Base-by-base conservation (phyloP, 78 protist genomes). In the Dictyostelium discoideum region DNA sequence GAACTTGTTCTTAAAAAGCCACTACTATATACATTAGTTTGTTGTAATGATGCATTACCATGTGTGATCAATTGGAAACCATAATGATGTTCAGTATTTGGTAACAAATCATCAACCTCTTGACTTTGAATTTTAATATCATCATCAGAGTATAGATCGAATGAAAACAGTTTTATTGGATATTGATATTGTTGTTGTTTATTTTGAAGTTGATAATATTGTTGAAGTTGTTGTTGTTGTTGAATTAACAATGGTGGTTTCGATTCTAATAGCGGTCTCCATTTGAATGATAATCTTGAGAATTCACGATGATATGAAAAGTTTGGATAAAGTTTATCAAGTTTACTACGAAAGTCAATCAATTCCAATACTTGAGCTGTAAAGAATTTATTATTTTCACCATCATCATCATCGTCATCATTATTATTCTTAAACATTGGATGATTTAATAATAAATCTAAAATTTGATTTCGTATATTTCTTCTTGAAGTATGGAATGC, bases 61-160 rank as follows among this genome's bases (percentile, higher is more conserved):
- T 80, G 87, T 26, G 87, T 90, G 11, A 90, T 67, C 20, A 90
- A 65, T 24, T 90, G 95, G 44, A 90, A 90, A 20, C 95, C 95
- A 73, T 90, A 90, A 44, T 72, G 42, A 37, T 90, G 65, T 13
- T 90, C 89, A 37, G 95, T 90, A 20, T 90, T 83, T 16, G 95
- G 85, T 22, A 90, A 48, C 3, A 90, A 5, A 54, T 90, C 95
- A 39, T 90, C 95, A 32, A 90, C 84, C 32, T 90, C 95, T 73
- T 90, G 95, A 24, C 95, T 73, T 9, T 50, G 22, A 46, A 60
- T 20, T n/a, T 90, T 90, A 16, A 90, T 26, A 42, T 88, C 94
- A 6, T 88, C 94, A 46, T 88, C 94, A 63, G 32, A 60, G 13
- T 32, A 60, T 26, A 60, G 4, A 84, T 84, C 77, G 13, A 42